phyloP scores from a whole-genome alignment of 2,329 filamentous ascomycete species.

The Exophiala mesophila region DNA sequence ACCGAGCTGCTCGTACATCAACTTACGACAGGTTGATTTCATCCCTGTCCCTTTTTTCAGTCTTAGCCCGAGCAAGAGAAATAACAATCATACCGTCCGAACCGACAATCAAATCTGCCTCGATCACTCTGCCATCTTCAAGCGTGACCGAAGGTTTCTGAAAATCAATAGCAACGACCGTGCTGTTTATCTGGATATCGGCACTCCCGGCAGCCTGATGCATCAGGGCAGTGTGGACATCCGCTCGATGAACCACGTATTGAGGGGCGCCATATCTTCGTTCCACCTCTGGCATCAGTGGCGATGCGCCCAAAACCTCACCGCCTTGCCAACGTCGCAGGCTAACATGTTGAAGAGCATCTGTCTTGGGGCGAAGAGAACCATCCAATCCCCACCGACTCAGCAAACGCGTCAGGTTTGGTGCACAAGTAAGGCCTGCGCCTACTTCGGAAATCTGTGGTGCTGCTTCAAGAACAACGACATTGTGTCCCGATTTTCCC shows the following conservation, averaged over 20 bases:
- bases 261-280: conserved; percentile 51
- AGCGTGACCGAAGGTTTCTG: conserved; percentile 26
- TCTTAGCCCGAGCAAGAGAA: conserved; percentile 12
- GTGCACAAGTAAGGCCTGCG: conserved; percentile 27
- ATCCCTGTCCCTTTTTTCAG: conserved; percentile 35
- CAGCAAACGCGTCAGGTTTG: conserved; percentile 26
- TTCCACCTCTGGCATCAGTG: conserved; percentile 25
- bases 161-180: conserved; percentile 27
- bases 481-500: conserved; percentile 31
- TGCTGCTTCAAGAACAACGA: conserved; percentile 59
- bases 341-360: conserved; percentile 37
- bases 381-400: conserved; percentile 17
- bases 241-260: conserved; percentile 32
- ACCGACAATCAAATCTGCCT: conserved; percentile 28
- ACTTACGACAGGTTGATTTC: no score
- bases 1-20: no score
- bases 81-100: conserved; percentile 20
- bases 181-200: conserved; percentile 23
- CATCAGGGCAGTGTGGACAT: conserved; percentile 27
- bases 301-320: conserved; percentile 26
- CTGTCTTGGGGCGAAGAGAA: conserved; percentile 24
- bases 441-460: conserved; percentile 58
- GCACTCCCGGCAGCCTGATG: conserved; percentile 35
- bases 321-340: conserved; percentile 31
- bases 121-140: conserved; percentile 18